Evolutionary conservation across 768 basidiomycete species (phyloP), one percentile per base, ranked within the genome.

Genomic region (Boletus eberwhitei): DNA sequence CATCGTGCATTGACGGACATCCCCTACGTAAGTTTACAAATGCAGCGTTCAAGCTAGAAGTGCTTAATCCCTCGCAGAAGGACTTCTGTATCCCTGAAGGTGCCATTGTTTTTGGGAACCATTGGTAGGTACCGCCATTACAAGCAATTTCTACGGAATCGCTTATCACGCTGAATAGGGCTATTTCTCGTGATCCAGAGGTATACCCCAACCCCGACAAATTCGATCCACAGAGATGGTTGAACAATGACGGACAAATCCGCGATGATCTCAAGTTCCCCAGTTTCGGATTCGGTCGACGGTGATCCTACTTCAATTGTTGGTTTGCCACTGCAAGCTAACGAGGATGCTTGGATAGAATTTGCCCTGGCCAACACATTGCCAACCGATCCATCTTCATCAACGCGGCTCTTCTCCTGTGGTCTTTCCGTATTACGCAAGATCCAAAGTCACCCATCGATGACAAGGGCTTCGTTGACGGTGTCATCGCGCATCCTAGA

Each of bases 1-100:
- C 87, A 90, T 58, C 79, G 79, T 42, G 80, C 86, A 2, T 82
- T 80, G 2, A 79, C 79, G 52, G 86, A 88, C 48, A 79, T 90
- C 31, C 64, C 80, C 24, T 88, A 83, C 76, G 84, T 84, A 52
- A 58, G 69, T 68, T 44, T 38, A n/a, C 14, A 6, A 3, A 8
- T 19, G 8, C 7, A 32, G 8, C 12, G 29, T 41, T 21, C 29
- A 31, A 16, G 13, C 16, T 13, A 5, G 37, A 38, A 24, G 4
- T 57, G 6, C 29, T 60, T 8, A 65, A 13, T 19, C 48, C 34
- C 17, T 60, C 21, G 6, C 53, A 82, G 64, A 67, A 68, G 19
- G 63, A 54, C 34, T 67, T 67, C 26, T 67, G 73, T 50, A 74
- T 75, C 24, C 74, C 73, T 13, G 42, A 67, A 29, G 73, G 74